Evolutionary conservation across 1,284 basidiomycete genomes (phyloP), one percentile per base, ranked within the genome.

Genomic region (Apiotrichum mycotoxinovorans): DNA sequence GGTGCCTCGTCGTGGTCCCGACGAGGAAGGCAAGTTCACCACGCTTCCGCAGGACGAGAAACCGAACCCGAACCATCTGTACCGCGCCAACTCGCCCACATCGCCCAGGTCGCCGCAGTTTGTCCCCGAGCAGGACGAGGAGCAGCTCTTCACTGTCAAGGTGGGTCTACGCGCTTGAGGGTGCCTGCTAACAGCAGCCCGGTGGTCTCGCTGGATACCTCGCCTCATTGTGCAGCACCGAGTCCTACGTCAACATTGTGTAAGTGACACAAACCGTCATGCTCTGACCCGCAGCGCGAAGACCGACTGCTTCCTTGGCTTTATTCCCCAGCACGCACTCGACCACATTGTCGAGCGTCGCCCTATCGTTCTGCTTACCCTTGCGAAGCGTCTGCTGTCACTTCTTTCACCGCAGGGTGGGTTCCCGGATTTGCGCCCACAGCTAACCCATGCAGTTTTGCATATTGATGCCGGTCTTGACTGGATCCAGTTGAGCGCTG

Each of bases 181-280:
- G 2, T 9, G 22, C 20, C 40, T 2, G 40, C 58, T 62, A 33
- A 63, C 58, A 35, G 22, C 90, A 95, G 68, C 88, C 92, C n/a
- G 95, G 95, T 55, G 95, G 96, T 0, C 95, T 99, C 54, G 95
- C 95, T 2, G 96, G 96, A 4, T 98, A 98, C 74, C 82, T 99
- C n/a, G 90, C 93, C 17, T 94, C 93, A 1, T 81, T 98, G 5
- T 91, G 91, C 60, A 88, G 87, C 57, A 91, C 89, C 37, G 87
- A 93, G 18, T 95, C 91, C 8, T 98, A 97, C 73, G 93, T 98
- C 44, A 92, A 95, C 73, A 96, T 98, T 66, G 71, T 65, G 66
- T 72, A 25, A 56, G 68, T 61, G n/a, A n/a, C n/a, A 11, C 17
- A 1, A 18, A 23, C 10, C 42, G 22, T 25, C 11, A 9, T 26